These are phyloP conservation scores for Chaetomium olivaceum DNA, from an alignment of 2,329 filamentous ascomycete genomes.

Conservation along the genomic window DNA sequence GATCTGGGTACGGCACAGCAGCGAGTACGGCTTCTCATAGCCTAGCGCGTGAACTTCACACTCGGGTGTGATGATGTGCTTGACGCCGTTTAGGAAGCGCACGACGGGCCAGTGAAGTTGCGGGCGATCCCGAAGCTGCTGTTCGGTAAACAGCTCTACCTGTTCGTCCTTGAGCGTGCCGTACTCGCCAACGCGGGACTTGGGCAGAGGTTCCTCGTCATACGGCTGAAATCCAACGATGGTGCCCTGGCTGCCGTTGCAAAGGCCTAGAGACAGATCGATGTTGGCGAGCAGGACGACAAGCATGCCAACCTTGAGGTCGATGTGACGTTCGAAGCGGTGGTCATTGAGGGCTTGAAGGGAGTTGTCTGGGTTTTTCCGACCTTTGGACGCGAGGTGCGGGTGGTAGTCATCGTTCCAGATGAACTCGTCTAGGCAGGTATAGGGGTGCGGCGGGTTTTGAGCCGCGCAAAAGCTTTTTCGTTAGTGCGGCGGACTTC, in stretches of 20 bases:
- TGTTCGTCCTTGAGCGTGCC: constrained; percentile 40
- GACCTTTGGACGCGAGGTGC: constrained; percentile 33
- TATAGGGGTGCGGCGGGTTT: constrained; percentile 36
- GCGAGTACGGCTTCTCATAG: constrained; percentile 46
- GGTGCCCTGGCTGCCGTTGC: constrained; percentile 51
- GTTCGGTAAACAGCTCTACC: constrained; percentile 43
- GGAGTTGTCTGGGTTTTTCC: constrained; percentile 32
- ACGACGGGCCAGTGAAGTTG: constrained; percentile 51
- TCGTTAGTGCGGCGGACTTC: constrained; percentile 43
- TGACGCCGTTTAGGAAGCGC: constrained; percentile 50
- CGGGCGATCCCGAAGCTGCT: constrained; percentile 16
- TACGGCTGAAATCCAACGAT: constrained; percentile 46
- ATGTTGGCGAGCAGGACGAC: constrained; percentile 56
- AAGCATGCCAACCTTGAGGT: constrained; percentile 53
- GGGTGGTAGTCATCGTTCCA: constrained; percentile 37
- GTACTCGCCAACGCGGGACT: constrained; percentile 39
- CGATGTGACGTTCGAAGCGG: constrained; percentile 45
- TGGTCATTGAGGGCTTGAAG: constrained; percentile 46
- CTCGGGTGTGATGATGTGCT: constrained; percentile 51
- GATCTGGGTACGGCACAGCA: constrained; percentile 60
- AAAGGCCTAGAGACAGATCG: constrained; percentile 43
- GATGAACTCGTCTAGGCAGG: constrained; percentile 45
- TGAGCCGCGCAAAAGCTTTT: constrained; percentile 33
- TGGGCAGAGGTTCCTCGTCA: constrained; percentile 36
- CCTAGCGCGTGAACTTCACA: constrained; percentile 52